Percentiles rank a stretch among this genome's conserved stretches.
These are phyloP conservation scores for Xerocomus spinulosus DNA, from an alignment of 768 basidiomycete genomes.

Conservation along the genomic window DNA sequence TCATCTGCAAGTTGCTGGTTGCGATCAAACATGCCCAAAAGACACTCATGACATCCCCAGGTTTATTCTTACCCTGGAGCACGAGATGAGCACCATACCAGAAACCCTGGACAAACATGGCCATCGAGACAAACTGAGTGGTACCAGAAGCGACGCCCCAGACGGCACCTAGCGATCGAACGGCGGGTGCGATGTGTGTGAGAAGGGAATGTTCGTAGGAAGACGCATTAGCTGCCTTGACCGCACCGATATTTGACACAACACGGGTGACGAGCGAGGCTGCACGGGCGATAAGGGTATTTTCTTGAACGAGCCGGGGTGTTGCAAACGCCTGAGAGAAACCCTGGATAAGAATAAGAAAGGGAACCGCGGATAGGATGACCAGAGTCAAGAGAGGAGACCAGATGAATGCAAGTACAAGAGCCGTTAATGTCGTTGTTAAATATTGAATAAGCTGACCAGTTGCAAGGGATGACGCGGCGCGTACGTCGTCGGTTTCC, in stretches of 20 bases:
- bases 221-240: conserved; percentile 89
- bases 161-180: conserved; percentile 53
- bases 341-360: conserved; percentile 71
- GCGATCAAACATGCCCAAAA: conserved; percentile 98
- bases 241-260: conserved; percentile 72
- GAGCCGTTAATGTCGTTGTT: conserved; percentile 71
- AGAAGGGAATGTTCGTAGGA: conserved; percentile 49
- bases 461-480: conserved; percentile 74
- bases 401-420: conserved; percentile 75
- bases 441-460: conserved; percentile 79
- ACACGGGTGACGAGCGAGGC: conserved; percentile 80
- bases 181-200: conserved; percentile 40
- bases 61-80: conserved; percentile 57
- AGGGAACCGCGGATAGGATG: conserved; percentile 84
- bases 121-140: conserved; percentile 78
- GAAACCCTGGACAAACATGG: conserved; percentile 95
- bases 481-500: conserved; percentile 91
- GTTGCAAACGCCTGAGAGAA: conserved; percentile 65
- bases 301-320: conserved; percentile 66
- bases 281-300: conserved; percentile 60
- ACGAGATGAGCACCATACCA: conserved; percentile 94
- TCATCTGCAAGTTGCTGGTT: conserved; percentile 80
- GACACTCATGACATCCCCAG: conserved; percentile 89
- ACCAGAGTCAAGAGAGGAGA: conserved; percentile 86
- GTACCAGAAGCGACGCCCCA: conserved; percentile 73